These are phyloP conservation scores for Plectosphaerella sp. DNA, from an alignment of 2,329 filamentous ascomycete genomes.

Conservation along the genomic window DNA sequence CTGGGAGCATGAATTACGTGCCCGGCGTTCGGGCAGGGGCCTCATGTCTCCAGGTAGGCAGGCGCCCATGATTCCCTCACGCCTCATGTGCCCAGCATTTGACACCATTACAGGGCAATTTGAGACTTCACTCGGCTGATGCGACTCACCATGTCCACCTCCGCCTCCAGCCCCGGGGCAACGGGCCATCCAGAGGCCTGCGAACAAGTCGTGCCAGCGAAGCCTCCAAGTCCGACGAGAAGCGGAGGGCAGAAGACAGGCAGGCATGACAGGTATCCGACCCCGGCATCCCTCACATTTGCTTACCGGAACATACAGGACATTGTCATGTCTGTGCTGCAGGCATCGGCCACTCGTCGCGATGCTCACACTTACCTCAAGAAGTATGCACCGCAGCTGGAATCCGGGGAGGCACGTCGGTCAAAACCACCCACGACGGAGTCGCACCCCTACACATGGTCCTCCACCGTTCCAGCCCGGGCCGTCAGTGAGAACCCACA, in stretches of 20 bases:
- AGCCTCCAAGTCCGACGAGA: slow-evolving; percentile 23
- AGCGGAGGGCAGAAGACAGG: slow-evolving; percentile 41
- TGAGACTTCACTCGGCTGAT: no score
- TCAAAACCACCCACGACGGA: slow-evolving; percentile 5
- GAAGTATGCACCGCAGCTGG: slow-evolving; percentile 55
- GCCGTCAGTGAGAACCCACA: slow-evolving; percentile 25
- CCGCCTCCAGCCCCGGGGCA: no score
- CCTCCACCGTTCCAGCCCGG: slow-evolving; percentile 17
- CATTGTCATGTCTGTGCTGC: slow-evolving; percentile 80
- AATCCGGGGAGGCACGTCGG: neutral
- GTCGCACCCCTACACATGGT: neutral
- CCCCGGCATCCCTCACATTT: neutral
- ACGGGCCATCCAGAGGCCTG: neutral
- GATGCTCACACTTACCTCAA: slow-evolving; percentile 90
- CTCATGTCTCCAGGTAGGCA: no score
- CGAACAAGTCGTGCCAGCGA: neutral
- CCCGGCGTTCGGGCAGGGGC: no score
- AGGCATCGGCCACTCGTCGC: slow-evolving; percentile 84
- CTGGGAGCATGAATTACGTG: no score
- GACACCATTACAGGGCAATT: no score
- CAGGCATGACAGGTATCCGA: neutral
- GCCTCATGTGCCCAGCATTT: no score
- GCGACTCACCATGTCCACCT: no score
- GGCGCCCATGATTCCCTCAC: no score
- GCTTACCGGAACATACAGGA: slow-evolving; percentile 47